These are phyloP conservation scores for Lepidium campestre DNA, from an alignment of 441 rosid species.

Conservation along the genomic window DNA sequence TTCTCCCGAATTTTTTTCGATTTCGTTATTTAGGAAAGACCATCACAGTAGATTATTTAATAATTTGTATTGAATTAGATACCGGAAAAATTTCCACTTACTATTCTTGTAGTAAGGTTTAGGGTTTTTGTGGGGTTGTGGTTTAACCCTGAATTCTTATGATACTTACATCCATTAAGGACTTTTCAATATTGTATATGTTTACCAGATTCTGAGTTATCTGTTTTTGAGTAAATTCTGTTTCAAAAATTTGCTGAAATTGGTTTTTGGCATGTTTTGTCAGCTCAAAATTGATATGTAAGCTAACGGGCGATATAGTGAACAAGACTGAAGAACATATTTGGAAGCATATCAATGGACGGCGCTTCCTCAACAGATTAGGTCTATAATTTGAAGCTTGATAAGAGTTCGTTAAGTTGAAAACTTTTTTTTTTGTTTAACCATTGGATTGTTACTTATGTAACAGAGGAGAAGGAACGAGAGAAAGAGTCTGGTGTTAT, in stretches of 20 bases:
- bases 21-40: not conserved
- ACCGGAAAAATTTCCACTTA: not conserved
- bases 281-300: constrained; percentile 79
- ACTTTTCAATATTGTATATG: not conserved
- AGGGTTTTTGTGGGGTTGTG: constrained; percentile 12
- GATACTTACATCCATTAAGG: not conserved
- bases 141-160: not conserved
- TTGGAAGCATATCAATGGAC: constrained; percentile 91
- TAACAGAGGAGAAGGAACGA: constrained; percentile 63
- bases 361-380: constrained; percentile 76
- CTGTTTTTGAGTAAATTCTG: not conserved
- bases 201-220: not conserved
- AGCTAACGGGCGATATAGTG: constrained; percentile 78
- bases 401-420: not conserved
- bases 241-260: constrained; percentile 6
- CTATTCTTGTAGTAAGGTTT: not conserved
- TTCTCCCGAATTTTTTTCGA: not conserved
- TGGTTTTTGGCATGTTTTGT: constrained; percentile 1
- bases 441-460: not conserved
- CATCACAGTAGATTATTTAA: not conserved
- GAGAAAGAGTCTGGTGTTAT: constrained; percentile 31
- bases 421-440: not conserved
- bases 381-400: constrained; percentile 38
- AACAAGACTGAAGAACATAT: constrained; percentile 92
- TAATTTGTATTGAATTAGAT: not conserved